A percentile compares a stretch with the other conserved stretches of the same genome.
These are phyloP conservation scores for Ophiognomonia clavigignenti-juglandacearum DNA, from an alignment of 2,329 filamentous ascomycete species.

Conservation along the genomic window DNA sequence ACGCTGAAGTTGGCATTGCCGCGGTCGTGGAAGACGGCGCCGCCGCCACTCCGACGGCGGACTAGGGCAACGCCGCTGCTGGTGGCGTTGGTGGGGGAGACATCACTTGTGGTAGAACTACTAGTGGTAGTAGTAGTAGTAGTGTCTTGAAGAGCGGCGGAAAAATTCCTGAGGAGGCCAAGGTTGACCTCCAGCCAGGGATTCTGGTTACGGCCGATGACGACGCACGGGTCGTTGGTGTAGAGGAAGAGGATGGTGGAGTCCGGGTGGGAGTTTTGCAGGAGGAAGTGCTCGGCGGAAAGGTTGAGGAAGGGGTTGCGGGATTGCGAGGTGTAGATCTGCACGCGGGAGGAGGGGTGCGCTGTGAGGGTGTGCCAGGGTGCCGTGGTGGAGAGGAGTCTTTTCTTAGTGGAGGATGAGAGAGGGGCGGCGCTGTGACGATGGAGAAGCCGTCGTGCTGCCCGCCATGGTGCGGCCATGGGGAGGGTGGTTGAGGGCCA, in stretches of 20 bases:
- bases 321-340: constrained; percentile 68
- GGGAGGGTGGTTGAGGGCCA: not conserved
- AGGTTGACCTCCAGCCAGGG: constrained; percentile 92
- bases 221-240: constrained; percentile 77
- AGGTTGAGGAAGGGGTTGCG: constrained; percentile 83
- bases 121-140: constrained; percentile 7
- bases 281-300: constrained; percentile 85
- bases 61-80: constrained; percentile 54
- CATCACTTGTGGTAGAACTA: not conserved
- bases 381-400: not conserved
- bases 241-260: constrained; percentile 84
- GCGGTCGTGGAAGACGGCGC: constrained; percentile 87
- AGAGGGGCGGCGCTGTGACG: too few relatives aligned
- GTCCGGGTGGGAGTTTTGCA: constrained; percentile 66
- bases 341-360: constrained; percentile 43
- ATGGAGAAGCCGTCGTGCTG: not conserved
- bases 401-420: not conserved
- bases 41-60: constrained; percentile 80
- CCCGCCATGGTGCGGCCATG: not conserved
- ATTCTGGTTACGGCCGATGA: constrained; percentile 96
- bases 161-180: constrained; percentile 41
- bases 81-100: constrained; percentile 12
- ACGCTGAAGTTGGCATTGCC: constrained; percentile 96
- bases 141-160: constrained; percentile 11
- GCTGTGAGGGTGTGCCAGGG: constrained; percentile 23